Evolutionary conservation across 306 rosid species (phyloP), one percentile per base, ranked within the genome.

Genomic region (Castanea sativa): DNA sequence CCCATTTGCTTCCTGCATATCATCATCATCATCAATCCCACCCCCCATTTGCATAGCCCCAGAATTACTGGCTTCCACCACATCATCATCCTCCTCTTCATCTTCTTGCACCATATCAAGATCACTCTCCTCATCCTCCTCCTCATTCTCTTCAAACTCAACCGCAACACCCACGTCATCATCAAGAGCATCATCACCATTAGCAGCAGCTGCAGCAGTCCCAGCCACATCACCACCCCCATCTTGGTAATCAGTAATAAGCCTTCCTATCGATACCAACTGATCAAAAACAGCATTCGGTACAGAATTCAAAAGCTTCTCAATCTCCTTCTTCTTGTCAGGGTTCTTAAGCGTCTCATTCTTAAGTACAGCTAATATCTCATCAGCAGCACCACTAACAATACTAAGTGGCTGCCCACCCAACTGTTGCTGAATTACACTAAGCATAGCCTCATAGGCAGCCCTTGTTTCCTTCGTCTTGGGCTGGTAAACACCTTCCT

Each of bases 11-110:
- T 95, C 99, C 60, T 80, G 87, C 96, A 87, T 86, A 61, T 95
- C 96, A 58, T 95, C 98, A 11, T 95, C 98, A 21, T 95, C 97
- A 78, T 95, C 99, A 70, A 92, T 90, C 45, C 97, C 96, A 72
- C 92, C 92, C 20, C 93, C 99, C 97, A 91, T 93, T 77, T 91
- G 98, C 99, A 95, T 93, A 87, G 81, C 97, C 19, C 90, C 90
- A 0, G 89, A 63, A 6, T 84, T 90, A 85, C 85, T 83, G 0
- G 84, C 86, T 75, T 90, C 99, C 0, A 81, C 92, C 27, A 85
- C 78, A 71, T 94, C 96, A 16, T 95, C 99, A 0, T 91, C 99
- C 0, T 94, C 98, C 65, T 92, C 97, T 18, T 92, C 97, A 0
- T 95, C 99, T 85, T 92, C 97, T 82, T 89, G 97, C 27, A 92